phyloP scores from a whole-genome alignment of 2,329 filamentous ascomycete species.

The Fusarium falciforme region DNA sequence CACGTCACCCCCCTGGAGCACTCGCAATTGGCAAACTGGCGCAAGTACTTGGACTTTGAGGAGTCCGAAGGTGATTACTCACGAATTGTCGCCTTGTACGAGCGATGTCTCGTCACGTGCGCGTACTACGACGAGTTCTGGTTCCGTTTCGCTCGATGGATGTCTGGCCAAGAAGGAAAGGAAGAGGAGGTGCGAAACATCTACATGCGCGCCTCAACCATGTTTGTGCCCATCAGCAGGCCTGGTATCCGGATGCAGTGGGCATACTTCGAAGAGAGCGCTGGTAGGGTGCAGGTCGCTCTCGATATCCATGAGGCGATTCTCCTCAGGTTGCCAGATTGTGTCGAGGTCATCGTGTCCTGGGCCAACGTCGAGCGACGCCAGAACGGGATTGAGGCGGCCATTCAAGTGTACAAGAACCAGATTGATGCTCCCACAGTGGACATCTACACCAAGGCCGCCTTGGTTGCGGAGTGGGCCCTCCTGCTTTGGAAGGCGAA shows the following conservation, averaged over 20 bases:
- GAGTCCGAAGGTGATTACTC: conserved; percentile 83
- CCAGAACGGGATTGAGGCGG: conserved; percentile 84
- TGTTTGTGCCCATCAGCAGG: conserved; percentile 88
- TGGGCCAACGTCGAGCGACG: conserved; percentile 89
- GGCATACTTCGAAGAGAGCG: conserved; percentile 93
- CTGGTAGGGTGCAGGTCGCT: conserved; percentile 79
- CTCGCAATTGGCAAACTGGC: conserved; percentile 87
- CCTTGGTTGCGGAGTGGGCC: conserved; percentile 90
- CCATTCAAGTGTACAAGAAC: conserved; percentile 83
- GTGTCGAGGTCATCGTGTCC: conserved; percentile 88
- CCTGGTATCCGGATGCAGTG: conserved; percentile 89
- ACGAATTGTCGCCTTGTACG: conserved; percentile 86
- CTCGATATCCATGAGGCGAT: conserved; percentile 88
- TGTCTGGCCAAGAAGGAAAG: conserved; percentile 82
- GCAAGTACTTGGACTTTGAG: conserved; percentile 96
- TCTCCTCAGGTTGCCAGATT: conserved; percentile 79
- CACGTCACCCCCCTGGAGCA: conserved; percentile 94
- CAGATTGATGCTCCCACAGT: conserved; percentile 80
- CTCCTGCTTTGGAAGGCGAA: conserved; percentile 88
- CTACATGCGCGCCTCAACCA: conserved; percentile 84
- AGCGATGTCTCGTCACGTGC: conserved; percentile 91
- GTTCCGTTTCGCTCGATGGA: conserved; percentile 97
- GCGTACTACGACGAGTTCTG: conserved; percentile 98
- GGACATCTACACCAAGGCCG: conserved; percentile 84
- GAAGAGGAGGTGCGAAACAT: conserved; percentile 93